Evolutionary conservation across 768 basidiomycete species (phyloP).

Genomic region (Calocera cornea): DNA sequence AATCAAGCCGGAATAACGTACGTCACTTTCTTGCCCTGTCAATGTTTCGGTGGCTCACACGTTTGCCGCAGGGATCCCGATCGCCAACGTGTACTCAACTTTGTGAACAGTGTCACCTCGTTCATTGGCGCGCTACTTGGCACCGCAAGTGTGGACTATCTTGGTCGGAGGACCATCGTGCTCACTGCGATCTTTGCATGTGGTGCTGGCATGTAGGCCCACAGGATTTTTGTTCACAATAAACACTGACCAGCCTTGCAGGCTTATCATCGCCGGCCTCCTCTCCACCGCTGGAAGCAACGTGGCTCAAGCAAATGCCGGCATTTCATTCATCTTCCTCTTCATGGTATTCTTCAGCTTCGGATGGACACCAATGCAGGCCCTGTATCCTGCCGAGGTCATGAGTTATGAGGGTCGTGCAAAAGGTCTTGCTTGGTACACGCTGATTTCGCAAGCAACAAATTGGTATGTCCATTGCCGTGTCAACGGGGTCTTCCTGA

Average conservation of each 20-base stretch:
- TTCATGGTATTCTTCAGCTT: slow-evolving; percentile 30
- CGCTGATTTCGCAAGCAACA: slow-evolving; percentile 31
- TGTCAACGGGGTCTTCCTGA: slow-evolving; percentile 27
- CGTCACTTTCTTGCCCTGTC: neutral
- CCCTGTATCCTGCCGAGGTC: slow-evolving; percentile 41
- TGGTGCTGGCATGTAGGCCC: neutral
- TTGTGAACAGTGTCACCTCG: slow-evolving; percentile 40
- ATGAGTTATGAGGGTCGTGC: slow-evolving; percentile 38
- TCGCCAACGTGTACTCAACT: slow-evolving; percentile 33
- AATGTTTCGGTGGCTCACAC: neutral
- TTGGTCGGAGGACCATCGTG: neutral
- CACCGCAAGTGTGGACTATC: neutral
- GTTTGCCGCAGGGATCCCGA: neutral
- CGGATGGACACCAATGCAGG: slow-evolving; percentile 47
- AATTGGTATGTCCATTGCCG: slow-evolving; percentile 32
- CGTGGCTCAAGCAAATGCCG: slow-evolving; percentile 33
- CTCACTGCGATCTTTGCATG: neutral
- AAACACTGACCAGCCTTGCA: neutral
- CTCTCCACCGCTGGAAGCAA: slow-evolving; percentile 28
- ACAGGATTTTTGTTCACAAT: too few species aligned
- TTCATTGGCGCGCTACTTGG: slow-evolving; percentile 26
- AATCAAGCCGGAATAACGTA: slow-evolving; percentile 35
- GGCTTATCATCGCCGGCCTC: slow-evolving; percentile 33
- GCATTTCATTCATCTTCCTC: slow-evolving; percentile 34
- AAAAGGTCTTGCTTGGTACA: slow-evolving; percentile 24